A percentile compares a stretch with the other conserved stretches of the same genome.
Evolutionary conservation across 2,329 filamentous ascomycete species (phyloP).

Genomic region (Neofusicoccum umdonicola): DNA sequence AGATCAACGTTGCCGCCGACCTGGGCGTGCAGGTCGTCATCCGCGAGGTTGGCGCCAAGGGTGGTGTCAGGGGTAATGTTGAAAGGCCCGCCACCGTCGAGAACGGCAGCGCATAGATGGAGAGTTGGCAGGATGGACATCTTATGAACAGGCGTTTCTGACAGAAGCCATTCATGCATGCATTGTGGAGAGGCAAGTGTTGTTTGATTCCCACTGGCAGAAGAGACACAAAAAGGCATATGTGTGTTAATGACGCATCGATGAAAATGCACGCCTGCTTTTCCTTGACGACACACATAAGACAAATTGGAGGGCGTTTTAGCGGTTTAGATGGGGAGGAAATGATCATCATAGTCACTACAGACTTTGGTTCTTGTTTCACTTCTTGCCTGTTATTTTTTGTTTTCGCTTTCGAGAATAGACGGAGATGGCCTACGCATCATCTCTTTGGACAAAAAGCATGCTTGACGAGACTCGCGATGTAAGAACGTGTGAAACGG

Average conservation of each 20-base stretch:
- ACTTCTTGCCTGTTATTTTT: slow-evolving; percentile 1
- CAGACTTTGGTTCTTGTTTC: not conserved
- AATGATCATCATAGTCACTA: slow-evolving; percentile 12
- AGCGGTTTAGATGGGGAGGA: slow-evolving; percentile 10
- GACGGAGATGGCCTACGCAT: not conserved
- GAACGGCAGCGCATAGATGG: slow-evolving; percentile 15
- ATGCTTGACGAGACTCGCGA: not conserved
- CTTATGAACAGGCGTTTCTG: not conserved
- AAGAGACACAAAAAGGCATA: not conserved
- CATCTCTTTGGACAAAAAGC: not conserved
- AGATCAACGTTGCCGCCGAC: slow-evolving; percentile 81
- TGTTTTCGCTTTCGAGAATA: not conserved
- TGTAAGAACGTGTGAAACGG: no score
- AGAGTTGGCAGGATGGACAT: not conserved
- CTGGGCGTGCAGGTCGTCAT: slow-evolving; percentile 76
- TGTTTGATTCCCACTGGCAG: not conserved
- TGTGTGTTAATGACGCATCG: not conserved
- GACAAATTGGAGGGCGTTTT: slow-evolving; percentile 1
- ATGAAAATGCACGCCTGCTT: not conserved
- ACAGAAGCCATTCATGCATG: not conserved
- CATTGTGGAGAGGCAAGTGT: not conserved
- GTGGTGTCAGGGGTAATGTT: slow-evolving; percentile 66
- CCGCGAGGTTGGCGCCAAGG: slow-evolving; percentile 83
- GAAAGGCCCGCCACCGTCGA: slow-evolving; percentile 13
- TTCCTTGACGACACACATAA: slow-evolving; percentile 1